Base-by-base conservation (phyloP, 148 eudicot species). In the Chenopodium formosanum region DNA sequence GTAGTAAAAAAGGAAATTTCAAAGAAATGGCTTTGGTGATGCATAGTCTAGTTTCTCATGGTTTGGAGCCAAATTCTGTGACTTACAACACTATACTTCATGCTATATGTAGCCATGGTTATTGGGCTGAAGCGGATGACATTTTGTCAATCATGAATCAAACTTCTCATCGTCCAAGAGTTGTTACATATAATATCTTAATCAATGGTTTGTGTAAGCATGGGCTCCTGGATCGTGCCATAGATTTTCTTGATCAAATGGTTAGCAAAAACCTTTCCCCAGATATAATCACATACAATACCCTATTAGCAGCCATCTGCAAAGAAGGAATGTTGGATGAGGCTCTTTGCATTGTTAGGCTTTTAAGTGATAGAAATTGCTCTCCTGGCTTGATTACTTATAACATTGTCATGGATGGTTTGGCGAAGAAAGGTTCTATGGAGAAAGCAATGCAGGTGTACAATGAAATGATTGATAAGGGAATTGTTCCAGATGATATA, bases 161-260 rank as follows among this genome's bases (percentile, higher is more conserved):
- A 68, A 87, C 88, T 67, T 87, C 93, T 23, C 86, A 83, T 75
- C 86, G 84, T 60, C 92, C 92, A 16, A 90, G 87, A 32, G 77
- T 86, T 69, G 84, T 92, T n/a, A 93, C 98, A 32, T 93, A 93
- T 81, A 95, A 95, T 84, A 92, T 89, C 47, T 79, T 95, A 85
- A 93, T 93, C 64, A 93, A 92, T 81, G 95, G 96, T 67, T 84
- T 95, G 44, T 95, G 98, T 85, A 93, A 90, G 86, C 82, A 83
- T 64, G 97, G 97, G 48, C 84, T 89, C 75, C 70, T 95, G 56
- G 91, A 87, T 48, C 94, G 92, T 89, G 98, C 98, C 65, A 89
- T 95, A 70, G 89, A 83, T 56, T 87, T 88, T 79, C 89, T 95
- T 67, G 83, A 75, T 67, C 87, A 90, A 66, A 95, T 95, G 98